Evolutionary conservation across 2,329 filamentous ascomycete species (phyloP).

Genomic region (Clonostachys chloroleuca): DNA sequence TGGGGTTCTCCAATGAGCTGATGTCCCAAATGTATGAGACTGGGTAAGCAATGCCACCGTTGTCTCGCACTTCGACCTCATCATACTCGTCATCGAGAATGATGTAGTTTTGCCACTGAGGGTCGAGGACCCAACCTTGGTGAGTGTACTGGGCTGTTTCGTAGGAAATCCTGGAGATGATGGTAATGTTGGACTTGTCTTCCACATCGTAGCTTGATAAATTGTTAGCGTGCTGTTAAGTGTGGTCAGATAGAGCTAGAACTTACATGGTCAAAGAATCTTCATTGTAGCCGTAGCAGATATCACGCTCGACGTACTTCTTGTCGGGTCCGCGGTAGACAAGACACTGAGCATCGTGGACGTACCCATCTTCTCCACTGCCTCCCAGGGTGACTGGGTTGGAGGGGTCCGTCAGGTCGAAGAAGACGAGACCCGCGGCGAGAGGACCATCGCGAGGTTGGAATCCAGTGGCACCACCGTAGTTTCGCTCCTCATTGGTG

Average conservation of each 20-base stretch:
- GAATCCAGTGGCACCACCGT: slow-evolving; percentile 38
- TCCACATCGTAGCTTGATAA: slow-evolving; percentile 38
- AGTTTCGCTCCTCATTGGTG: slow-evolving; percentile 37
- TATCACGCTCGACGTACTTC: slow-evolving; percentile 36
- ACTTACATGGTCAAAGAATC: slow-evolving; percentile 38
- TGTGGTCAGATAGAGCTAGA: background rate
- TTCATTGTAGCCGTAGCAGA: slow-evolving; percentile 50
- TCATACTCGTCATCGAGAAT: slow-evolving; percentile 45
- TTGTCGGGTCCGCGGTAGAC: slow-evolving; percentile 19
- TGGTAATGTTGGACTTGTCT: slow-evolving; percentile 40
- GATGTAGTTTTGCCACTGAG: slow-evolving; percentile 27
- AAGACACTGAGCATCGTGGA: slow-evolving; percentile 37
- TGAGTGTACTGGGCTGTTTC: slow-evolving; percentile 33
- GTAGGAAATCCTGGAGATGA: slow-evolving; percentile 1
- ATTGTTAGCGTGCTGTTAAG: background rate
- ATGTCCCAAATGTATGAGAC: slow-evolving; percentile 46
- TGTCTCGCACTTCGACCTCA: slow-evolving; percentile 29
- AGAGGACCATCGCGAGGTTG: slow-evolving; percentile 34
- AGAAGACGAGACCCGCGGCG: slow-evolving; percentile 48
- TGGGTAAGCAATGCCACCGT: slow-evolving; percentile 31
- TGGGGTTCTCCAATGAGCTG: slow-evolving; percentile 28
- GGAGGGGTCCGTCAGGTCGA: slow-evolving; percentile 49
- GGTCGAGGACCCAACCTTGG: slow-evolving; percentile 46
- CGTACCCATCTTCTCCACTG: slow-evolving; percentile 49
- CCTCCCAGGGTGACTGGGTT: slow-evolving; percentile 50